Percentiles rank a stretch among this genome's conserved stretches.
phyloP scores from a whole-genome alignment of 306 rosid species.

The Bauhinia variegata region DNA sequence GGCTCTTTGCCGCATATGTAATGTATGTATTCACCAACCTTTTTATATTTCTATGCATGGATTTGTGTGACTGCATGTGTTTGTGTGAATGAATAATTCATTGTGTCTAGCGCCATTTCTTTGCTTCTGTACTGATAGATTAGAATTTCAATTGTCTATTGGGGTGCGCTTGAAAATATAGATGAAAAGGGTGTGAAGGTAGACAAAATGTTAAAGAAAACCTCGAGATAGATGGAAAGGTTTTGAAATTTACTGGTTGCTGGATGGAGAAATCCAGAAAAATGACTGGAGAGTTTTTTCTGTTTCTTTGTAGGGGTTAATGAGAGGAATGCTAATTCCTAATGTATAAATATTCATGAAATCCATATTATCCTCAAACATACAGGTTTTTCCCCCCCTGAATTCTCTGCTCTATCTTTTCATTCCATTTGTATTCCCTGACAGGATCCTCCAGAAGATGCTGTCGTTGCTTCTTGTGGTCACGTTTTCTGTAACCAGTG shows the following conservation, averaged over 20 bases:
- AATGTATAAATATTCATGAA: too few relatives aligned
- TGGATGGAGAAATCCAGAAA: conserved; percentile 9
- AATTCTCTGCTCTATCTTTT: conserved; percentile 4
- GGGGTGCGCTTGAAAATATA: neutral
- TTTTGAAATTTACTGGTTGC: neutral
- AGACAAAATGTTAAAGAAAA: conserved; percentile 4
- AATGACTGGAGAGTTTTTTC: neutral
- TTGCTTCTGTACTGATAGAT: too few relatives aligned
- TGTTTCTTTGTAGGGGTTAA: conserved; percentile 3
- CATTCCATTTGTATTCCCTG: conserved; percentile 8
- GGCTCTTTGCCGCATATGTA: conserved; percentile 92
- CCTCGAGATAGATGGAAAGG: conserved; percentile 3
- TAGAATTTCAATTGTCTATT: too few relatives aligned
- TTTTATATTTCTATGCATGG: neutral
- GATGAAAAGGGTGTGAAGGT: neutral
- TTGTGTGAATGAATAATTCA: neutral
- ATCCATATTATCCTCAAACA: neutral
- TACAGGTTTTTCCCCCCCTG: conserved; percentile 5
- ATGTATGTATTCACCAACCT: conserved; percentile 55
- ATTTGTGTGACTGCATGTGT: conserved; percentile 17
- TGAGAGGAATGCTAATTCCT: conserved; percentile 22
- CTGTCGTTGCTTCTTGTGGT: conserved; percentile 88
- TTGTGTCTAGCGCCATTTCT: neutral
- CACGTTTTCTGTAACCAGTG: conserved; percentile 98
- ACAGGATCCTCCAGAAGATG: conserved; percentile 99